Conservation (phyloP, 1,284 basidiomycete genomes). For the Schizophyllum amplum region DNA sequence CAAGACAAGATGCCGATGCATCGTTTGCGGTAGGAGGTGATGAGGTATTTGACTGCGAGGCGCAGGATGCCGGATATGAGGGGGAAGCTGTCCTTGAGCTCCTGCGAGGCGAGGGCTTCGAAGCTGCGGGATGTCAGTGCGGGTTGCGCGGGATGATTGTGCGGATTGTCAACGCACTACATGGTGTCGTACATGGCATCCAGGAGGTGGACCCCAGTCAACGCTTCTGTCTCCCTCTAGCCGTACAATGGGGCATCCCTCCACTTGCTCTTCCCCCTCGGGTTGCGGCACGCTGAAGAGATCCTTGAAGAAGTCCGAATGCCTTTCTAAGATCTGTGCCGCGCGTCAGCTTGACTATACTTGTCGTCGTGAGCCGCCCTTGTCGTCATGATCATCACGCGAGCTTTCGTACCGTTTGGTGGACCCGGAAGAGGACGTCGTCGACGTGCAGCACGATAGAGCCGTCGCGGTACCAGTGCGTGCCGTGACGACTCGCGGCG, state of each 20-base stretch:
- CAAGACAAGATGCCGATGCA: no score
- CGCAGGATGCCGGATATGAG: neutral
- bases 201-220: neutral
- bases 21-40: neutral
- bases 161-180: no score
- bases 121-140: neutral
- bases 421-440: constrained; percentile 1
- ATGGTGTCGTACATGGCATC: neutral
- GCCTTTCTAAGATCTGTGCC: neutral
- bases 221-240: neutral
- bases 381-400: no score
- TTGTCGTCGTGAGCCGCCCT: no score
- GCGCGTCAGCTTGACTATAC: no score
- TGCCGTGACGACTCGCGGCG: neutral
- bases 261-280: neutral
- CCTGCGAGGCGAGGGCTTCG: neutral
- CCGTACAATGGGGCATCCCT: neutral
- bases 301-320: neutral
- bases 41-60: neutral
- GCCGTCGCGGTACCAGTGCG: constrained; percentile 5
- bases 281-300: neutral
- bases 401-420: neutral
- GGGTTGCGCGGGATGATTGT: no score
- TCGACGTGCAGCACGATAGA: constrained; percentile 5
- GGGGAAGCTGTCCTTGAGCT: no score